A percentile compares a stretch with the other conserved stretches of the same genome.
Evolutionary conservation across 306 rosid species (phyloP).

Genomic region (Carpinus fangiana): DNA sequence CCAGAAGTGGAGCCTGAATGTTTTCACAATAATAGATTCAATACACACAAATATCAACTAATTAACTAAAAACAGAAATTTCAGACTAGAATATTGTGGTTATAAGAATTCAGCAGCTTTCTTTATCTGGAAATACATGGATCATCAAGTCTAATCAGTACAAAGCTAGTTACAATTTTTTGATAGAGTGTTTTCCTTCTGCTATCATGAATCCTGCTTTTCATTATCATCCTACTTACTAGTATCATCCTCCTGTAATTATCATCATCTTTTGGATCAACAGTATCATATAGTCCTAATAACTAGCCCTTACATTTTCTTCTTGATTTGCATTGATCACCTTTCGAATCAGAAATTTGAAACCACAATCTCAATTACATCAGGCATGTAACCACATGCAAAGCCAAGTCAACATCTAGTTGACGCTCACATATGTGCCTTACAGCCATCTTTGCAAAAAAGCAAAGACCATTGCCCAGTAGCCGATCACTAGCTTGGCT

Average conservation of each 20-base stretch:
- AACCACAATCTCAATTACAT: background rate
- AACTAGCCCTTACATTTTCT: background rate
- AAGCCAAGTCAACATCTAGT: background rate
- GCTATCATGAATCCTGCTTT: background rate
- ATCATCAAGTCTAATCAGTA: background rate
- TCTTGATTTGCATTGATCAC: background rate
- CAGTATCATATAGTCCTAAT: background rate
- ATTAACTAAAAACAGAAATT: background rate
- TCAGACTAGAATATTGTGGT: constrained; percentile 12
- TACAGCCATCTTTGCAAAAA: background rate
- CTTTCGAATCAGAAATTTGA: background rate
- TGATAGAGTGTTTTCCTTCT: background rate
- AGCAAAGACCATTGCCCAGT: background rate
- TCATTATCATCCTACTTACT: background rate
- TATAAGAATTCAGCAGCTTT: constrained; percentile 10
- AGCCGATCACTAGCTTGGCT: background rate
- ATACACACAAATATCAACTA: constrained; percentile 18
- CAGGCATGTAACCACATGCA: background rate
- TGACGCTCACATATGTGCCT: background rate
- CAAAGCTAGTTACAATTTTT: background rate
- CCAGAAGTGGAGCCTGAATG: constrained; percentile 83
- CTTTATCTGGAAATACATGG: background rate
- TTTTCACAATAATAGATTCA: constrained; percentile 23
- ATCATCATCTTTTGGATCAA: background rate
- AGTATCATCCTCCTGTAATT: background rate